Percentiles rank a stretch among this genome's conserved stretches.
phyloP scores from a whole-genome alignment of 345 rosid genomes.

The Euphorbia peplus region DNA sequence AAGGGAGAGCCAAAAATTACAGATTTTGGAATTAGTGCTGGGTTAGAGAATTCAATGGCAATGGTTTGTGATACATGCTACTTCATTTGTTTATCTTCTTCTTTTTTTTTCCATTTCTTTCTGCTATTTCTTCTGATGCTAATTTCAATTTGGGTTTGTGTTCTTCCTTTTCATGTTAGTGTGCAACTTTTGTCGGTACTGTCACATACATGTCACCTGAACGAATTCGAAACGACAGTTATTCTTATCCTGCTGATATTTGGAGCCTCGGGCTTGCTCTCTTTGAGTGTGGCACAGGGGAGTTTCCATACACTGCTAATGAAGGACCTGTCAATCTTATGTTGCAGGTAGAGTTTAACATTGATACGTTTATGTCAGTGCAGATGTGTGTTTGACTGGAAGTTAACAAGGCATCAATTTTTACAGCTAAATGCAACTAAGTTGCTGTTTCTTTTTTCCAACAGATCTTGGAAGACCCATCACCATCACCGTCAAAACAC shows the following conservation, averaged over 20 bases:
- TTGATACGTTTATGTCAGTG: neutral
- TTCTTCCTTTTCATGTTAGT: conserved; percentile 34
- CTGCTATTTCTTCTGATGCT: conserved; percentile 12
- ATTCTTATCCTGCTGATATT: conserved; percentile 95
- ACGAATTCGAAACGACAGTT: conserved; percentile 72
- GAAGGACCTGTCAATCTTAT: conserved; percentile 94
- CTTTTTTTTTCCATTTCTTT: conserved; percentile 10
- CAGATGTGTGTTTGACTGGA: neutral
- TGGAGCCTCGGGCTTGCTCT: conserved; percentile 99
- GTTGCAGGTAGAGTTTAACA: conserved; percentile 60
- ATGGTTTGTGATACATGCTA: conserved; percentile 54
- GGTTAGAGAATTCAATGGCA: conserved; percentile 91
- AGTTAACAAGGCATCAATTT: conserved; percentile 6
- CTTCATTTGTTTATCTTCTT: conserved; percentile 4
- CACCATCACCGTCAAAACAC: conserved; percentile 71
- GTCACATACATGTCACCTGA: conserved; percentile 99
- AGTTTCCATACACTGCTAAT: conserved; percentile 77
- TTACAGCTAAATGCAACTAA: neutral
- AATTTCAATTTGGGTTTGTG: conserved; percentile 21
- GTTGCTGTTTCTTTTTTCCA: conserved; percentile 11
- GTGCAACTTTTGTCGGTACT: conserved; percentile 98
- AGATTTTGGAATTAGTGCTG: conserved; percentile 97
- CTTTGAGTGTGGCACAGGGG: conserved; percentile 93
- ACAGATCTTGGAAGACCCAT: conserved; percentile 93
- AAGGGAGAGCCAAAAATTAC: conserved; percentile 96